Conservation (phyloP, 2,329 filamentous ascomycete genomes). For the Fusarium zealandicum region DNA sequence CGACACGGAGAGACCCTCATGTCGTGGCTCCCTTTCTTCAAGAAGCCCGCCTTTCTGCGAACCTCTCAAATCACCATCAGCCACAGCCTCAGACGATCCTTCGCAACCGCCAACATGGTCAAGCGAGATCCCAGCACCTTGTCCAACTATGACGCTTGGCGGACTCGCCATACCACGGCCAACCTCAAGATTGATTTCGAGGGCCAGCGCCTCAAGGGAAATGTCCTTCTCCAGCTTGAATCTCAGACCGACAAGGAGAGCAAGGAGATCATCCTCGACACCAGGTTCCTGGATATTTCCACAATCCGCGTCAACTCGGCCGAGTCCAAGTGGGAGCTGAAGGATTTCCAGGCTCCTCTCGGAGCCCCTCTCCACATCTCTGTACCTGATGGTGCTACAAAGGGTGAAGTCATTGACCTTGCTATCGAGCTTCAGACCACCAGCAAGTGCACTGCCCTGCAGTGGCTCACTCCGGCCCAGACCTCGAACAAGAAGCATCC, state of each 20-base stretch:
- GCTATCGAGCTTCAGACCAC: conserved; percentile 82
- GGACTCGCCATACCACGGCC: conserved; percentile 82
- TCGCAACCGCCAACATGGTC: conserved; percentile 45
- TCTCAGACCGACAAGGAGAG: conserved; percentile 76
- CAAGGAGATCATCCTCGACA: conserved; percentile 84
- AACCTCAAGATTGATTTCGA: conserved; percentile 86
- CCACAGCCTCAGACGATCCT: conserved; percentile 39
- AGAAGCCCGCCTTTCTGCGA: conserved; percentile 38
- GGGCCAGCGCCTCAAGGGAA: conserved; percentile 77
- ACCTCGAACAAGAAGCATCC: conserved; percentile 95
- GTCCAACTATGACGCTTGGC: conserved; percentile 89
- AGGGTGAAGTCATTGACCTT: conserved; percentile 61
- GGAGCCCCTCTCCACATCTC: conserved; percentile 73
- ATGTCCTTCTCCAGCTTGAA: conserved; percentile 77
- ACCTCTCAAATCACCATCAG: conserved; percentile 35
- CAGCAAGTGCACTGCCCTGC: conserved; percentile 85
- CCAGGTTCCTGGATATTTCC: conserved; percentile 79
- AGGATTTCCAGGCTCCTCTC: conserved; percentile 75
- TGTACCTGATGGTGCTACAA: conserved; percentile 62
- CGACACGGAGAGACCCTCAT: conserved; percentile 32
- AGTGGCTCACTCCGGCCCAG: conserved; percentile 93
- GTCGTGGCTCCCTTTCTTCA: conserved; percentile 41
- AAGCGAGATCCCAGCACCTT: conserved; percentile 85
- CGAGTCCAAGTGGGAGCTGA: conserved; percentile 71
- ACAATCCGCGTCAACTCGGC: conserved; percentile 73